Evolutionary conservation across 345 rosid genomes (phyloP), one percentile per base, ranked within the genome.

Genomic region (Excoecaria agallocha): DNA sequence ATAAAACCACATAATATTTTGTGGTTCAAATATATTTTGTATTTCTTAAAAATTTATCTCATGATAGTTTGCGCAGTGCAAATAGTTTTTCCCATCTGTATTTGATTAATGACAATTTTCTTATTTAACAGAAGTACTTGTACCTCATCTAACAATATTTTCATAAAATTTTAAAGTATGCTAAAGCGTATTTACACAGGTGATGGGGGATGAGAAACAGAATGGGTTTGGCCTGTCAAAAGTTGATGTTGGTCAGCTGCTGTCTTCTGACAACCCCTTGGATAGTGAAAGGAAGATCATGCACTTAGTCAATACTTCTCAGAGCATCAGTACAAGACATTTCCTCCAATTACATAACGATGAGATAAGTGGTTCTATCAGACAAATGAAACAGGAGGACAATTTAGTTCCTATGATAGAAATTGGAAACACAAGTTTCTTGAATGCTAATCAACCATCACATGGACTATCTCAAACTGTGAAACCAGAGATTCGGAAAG

Each of bases 351-450:
- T 90, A 74, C 89, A 84, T 58, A 82, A 81, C 46, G 82, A 76
- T 72, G 82, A 72, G 74, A 68, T 82, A 5, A 77, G 82, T 73
- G 87, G 80, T 56, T 80, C 84, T 71, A 82, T 79, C 57, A 86
- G 84, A 63, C 86, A 88, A 69, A 83, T 85, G 91, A 91, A 93
- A 79, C 90, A 80, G 81, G 99, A 91, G 77, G 90, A 89, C 19
- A 67, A 78, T 49, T 58, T 81, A 37, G 85, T 81, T 75, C 85
- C 85, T 37, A 16, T 76, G 0, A 76, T 77, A 43, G 89, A 82
- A 79, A 57, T 72, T 70, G 88, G 84, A 51, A 78, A 74, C 72
- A 41, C 86, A 60, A 80, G 69, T 76, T 76, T 78, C 57, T 76
- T 77, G 17, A 76, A 76, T 49, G 82, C 82, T 55, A 75, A 82